Base-by-base conservation (phyloP, 2,329 filamentous ascomycete species). In the Curvularia sp. region DNA sequence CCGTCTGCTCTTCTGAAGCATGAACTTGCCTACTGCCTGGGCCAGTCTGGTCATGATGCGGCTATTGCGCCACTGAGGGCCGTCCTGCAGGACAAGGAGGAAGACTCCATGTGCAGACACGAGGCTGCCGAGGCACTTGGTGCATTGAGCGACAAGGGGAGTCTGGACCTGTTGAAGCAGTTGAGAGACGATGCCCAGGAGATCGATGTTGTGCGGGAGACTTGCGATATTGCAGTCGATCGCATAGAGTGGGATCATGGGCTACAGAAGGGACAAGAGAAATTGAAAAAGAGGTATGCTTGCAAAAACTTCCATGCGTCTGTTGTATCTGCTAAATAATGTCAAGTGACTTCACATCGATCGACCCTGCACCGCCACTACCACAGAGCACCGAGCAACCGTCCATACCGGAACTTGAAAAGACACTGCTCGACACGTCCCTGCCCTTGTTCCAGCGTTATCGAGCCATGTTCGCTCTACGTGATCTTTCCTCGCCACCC, bases 121-220 rank as follows among this genome's bases (percentile, higher is more conserved):
- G 95, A 99, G 81, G 94, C 95, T 15, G 95, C 94, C 2, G 95
- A 99, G 82, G 95, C 95, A 2, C 83, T 99, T 13, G 95, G 92
- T 12, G 95, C 95, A 10, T 81, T 99, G 60, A 92, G 92, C 3
- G 88, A 94, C 74, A 80, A 82, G 28, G 84, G 84, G 3, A 93
- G 91, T 72, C 76, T 99, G 73, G 86, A 87, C 2, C 79, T 98
- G 32, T 80, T 99, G 65, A 86, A 84, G 74, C 78, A 86, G 64
- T 86, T 92, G 72, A 85, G 92, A 62, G 91, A 97, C 74, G 87
- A 92, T 63, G 79, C 83, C 61, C 87, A 86, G 18, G 93, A 98
- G 79, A 84, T 88, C 32, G 87, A 90, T 27, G 90, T 93, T 38
- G 88, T 99, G n/a, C 86, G 86, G 41, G 93, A 99, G 83, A 99